Evolutionary conservation across 1,284 basidiomycete species (phyloP), one percentile per base, ranked within the genome.

Genomic region (Athelia sp.): DNA sequence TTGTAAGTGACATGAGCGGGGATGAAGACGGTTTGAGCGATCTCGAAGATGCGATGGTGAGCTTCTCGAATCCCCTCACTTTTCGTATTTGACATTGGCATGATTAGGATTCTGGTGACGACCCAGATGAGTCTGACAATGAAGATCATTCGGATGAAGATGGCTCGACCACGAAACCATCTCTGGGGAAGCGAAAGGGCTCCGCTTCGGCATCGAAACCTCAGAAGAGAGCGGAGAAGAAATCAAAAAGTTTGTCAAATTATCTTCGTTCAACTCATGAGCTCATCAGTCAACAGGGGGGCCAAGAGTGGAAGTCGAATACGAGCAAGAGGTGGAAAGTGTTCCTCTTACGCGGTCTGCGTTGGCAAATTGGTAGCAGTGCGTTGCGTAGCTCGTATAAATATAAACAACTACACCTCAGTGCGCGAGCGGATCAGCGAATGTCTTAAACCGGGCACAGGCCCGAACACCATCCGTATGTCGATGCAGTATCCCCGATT

Each of bases 231-330:
- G 72, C 74, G 45, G 77, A 80, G 57, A 83, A 80, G 60, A 78
- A 77, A 62, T 67, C 73, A 50, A 82, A 73, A 64, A 79, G 82
- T 47, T 23, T 56, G 62, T 43, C 44, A 45, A 43, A 8, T 34
- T 18, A n/a, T 40, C 32, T 52, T 40, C 47, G n/a, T 35, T 53
- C 48, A 53, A 51, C 46, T 35, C 60, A 62, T 36, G 62, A 17
- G 22, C 15, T 40, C 44, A 18, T 29, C 46, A n/a, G n/a, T n/a
- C n/a, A 54, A 44, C 64, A 85, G 86, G 77, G 55, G 87, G 84
- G 21, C 86, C 93, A 8, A 79, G 85, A 56, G 86, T 98, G 65
- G 91, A 96, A 65, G 87, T 98, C 66, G 95, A 98, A 69, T 96
- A 97, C 82, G 95, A 95, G 64, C 79, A 87, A 58, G 91, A 97